Conservation (phyloP, 805 yeast genomes). For the Monosporozyma aerobia region DNA sequence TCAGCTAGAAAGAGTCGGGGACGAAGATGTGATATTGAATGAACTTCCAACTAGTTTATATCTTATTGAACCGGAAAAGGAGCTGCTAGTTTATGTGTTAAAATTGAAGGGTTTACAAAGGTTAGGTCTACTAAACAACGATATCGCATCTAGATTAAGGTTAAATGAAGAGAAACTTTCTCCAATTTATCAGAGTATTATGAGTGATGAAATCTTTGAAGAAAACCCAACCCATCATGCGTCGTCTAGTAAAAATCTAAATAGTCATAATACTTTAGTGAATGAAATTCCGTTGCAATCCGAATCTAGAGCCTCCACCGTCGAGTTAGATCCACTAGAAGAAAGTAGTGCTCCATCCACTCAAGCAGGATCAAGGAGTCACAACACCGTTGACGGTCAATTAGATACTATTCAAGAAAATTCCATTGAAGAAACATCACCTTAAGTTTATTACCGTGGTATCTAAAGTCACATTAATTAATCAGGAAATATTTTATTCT, state of each 20-base stretch:
- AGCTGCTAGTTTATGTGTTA: slow-evolving; percentile 20
- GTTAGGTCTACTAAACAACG: slow-evolving; percentile 13
- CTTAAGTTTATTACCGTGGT: not conserved
- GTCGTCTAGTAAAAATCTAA: not conserved
- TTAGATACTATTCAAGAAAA: slow-evolving; percentile 9
- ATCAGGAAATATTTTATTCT: not conserved
- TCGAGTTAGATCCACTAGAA: slow-evolving; percentile 5
- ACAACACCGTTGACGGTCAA: not conserved
- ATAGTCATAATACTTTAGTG: not conserved
- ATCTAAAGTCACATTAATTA: too few relatives aligned
- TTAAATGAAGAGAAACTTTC: slow-evolving; percentile 24
- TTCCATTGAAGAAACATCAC: slow-evolving; percentile 1
- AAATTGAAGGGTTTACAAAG: slow-evolving; percentile 24
- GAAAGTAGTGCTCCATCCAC: slow-evolving; percentile 3
- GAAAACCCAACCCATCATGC: slow-evolving; percentile 1
- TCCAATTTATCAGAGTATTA: slow-evolving; percentile 13
- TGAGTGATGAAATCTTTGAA: slow-evolving; percentile 20
- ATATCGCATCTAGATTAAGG: slow-evolving; percentile 11
- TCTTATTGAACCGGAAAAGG: slow-evolving; percentile 14
- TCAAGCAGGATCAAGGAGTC: slow-evolving; percentile 1
- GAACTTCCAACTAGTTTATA: slow-evolving; percentile 7
- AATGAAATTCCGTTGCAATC: not conserved
- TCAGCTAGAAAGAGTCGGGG: slow-evolving; percentile 17
- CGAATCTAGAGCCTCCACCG: not conserved
- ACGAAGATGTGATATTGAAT: slow-evolving; percentile 23